phyloP scores from a whole-genome alignment of 768 basidiomycete genomes.

The Thelephora aurantiotincta region DNA sequence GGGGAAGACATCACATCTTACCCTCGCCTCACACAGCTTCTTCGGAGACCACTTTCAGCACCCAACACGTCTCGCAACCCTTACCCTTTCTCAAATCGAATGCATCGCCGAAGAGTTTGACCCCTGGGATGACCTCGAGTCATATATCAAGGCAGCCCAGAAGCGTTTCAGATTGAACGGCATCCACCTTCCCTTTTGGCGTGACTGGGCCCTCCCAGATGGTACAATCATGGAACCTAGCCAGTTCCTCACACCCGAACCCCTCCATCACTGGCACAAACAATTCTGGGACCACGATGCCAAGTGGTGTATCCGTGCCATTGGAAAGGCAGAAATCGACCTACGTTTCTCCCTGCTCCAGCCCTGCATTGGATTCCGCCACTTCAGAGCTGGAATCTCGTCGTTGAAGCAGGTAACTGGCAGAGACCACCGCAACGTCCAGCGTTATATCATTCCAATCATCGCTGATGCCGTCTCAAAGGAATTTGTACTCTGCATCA shows the following conservation, averaged over 20 bases:
- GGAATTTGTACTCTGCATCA: constrained; percentile 19
- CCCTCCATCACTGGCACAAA: constrained; percentile 25
- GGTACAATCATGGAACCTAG: no score
- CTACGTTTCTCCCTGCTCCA: constrained; percentile 24
- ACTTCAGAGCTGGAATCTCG: constrained; percentile 25
- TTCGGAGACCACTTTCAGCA: constrained; percentile 3
- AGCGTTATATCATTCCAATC: constrained; percentile 20
- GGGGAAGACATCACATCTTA: constrained; percentile 4
- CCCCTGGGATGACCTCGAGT: neutral
- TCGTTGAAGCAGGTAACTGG: constrained; percentile 28
- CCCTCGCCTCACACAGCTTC: constrained; percentile 1
- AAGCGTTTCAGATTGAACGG: constrained; percentile 12
- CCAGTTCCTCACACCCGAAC: constrained; percentile 13
- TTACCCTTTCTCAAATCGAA: neutral
- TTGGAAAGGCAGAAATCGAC: constrained; percentile 21
- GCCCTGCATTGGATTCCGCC: constrained; percentile 19
- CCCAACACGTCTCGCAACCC: neutral
- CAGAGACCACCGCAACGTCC: constrained; percentile 22
- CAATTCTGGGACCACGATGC: constrained; percentile 24
- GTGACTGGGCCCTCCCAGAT: constrained; percentile 18
- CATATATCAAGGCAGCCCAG: neutral
- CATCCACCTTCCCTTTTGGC: constrained; percentile 22
- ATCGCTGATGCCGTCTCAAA: constrained; percentile 20
- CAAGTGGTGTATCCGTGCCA: constrained; percentile 22
- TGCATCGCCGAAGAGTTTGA: neutral